Evolutionary conservation across 805 yeast genomes (phyloP), one percentile per base, ranked within the genome.

Genomic region (Wickerhamomyces silvicola): DNA sequence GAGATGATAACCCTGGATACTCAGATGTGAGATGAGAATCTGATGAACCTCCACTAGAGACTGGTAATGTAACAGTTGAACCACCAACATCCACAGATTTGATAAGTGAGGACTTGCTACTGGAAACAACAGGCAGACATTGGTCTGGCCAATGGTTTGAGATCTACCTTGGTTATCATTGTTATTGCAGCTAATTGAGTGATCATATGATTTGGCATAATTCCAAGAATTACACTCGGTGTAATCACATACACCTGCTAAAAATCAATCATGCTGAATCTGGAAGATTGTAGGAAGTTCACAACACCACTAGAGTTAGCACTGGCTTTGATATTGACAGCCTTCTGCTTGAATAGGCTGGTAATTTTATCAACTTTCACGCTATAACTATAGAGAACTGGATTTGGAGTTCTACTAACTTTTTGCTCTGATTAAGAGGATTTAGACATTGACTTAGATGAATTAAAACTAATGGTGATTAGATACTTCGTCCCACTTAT

Each of bases 221-320:
- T 18, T 27, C 51, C 53, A 48, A 1, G 12, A 21, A 16, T 28
- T 19, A 27, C 55, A 48, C 30, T 42, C 46, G 7, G 38, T 13
- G 21, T 30, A 10, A 21, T 43, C 46, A 15, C 41, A 30, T 5
- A 42, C 48, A 30, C 47, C 48, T n/a, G 52, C 38, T 9, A 41
- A 12, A 32, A 52, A 44, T 52, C 54, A 49, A 16, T 49, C 51
- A 24, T 25, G 47, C 31, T 49, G 51, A 13, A 49, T 44, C 24
- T 40, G 36, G 28, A 31, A 44, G 4, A 16, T 23, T 4, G 32
- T 18, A 7, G 43, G 40, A 43, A 36, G 7, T 24, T 18, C 18
- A 36, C 42, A 3, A 3, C 6, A 3, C 39, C 44, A 25, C 22
- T 22, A 7, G 29, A 20, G 20, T 9, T 8, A 14, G 16, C 16